Base-by-base conservation (phyloP, 1,284 basidiomycete species). In the Tetrapyrgos nigripes region DNA sequence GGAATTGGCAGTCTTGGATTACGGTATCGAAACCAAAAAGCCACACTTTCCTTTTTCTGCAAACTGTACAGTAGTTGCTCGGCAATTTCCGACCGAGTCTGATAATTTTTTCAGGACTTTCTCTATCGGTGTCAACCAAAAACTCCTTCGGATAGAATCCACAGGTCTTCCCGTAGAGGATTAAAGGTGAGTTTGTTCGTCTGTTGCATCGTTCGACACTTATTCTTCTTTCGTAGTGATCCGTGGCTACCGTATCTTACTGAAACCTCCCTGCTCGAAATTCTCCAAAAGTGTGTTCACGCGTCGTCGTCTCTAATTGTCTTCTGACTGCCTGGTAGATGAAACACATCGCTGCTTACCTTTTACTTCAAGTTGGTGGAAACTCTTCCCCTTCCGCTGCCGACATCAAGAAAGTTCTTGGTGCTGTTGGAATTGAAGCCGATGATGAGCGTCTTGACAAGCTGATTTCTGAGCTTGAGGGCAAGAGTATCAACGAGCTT, bases 331-430 rank as follows among this genome's bases (percentile, higher is more conserved):
- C 4, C 46, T 28, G 6, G 14, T 60, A 94, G 92, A 97, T 97
- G 95, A 94, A 94, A 85, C 85, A 97, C 81, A 85, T 99, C 81
- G 97, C 96, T 83, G 95, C 94, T 69, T 99, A 98, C 86, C 88
- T 99, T 68, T 94, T 99, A 77, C 94, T 98, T 81, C 91, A 93
- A 79, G 87, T 90, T 76, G 97, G 95, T 70, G 97, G 97, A 65
- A 98, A 98, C 78, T 76, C 87, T 71, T 88, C 85, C 66, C 97
- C 97, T 66, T 89, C 91, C 60, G 93, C 94, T 62, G 85, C 76
- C 56, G 97, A 98, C 78, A 85, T 99, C 83, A 96, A 91, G 83
- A 88, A 88, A 69, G 88, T 99, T 72, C 90, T 99, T 67, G 79
- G 76, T 65, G 84, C 91, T 62, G 97, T 96, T 71, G 95, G 93